Conservation (phyloP, 176 grass and related monocot genomes). For the Otatea glauca region DNA sequence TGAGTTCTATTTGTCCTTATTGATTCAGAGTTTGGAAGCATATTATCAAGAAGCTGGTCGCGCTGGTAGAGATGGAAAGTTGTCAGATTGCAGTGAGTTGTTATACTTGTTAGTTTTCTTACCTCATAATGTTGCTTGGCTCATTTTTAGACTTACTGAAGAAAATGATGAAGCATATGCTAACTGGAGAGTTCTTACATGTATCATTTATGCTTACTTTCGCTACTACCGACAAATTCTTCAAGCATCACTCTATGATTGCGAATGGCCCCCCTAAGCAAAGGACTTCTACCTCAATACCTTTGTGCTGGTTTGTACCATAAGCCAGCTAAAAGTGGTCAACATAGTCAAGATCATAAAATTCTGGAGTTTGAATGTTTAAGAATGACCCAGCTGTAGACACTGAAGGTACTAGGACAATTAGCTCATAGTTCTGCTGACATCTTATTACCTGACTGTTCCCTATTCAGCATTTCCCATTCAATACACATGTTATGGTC, state of each 20-base stretch:
- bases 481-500: too few relatives aligned
- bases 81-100: conserved; percentile 86
- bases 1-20: conserved; percentile 36
- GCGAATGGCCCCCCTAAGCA: conserved; percentile 18
- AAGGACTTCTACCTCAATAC: neutral
- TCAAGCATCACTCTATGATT: neutral
- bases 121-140: neutral
- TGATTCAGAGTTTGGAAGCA: conserved; percentile 91
- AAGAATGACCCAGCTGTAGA: neutral
- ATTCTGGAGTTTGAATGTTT: neutral
- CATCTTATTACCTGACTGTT: neutral
- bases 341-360: neutral
- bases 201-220: conserved; percentile 21
- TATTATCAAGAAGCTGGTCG: conserved; percentile 99
- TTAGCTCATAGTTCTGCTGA: neutral
- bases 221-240: conserved; percentile 5
- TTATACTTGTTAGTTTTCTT: neutral
- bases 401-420: neutral
- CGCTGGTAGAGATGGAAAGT: conserved; percentile 91
- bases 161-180: conserved; percentile 1
- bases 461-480: neutral
- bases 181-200: conserved; percentile 9
- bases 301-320: conserved; percentile 23
- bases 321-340: neutral
- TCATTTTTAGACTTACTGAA: neutral